These are phyloP conservation scores for Durotheca rogersii DNA, from an alignment of 495 filamentous ascomycete species.

Conservation along the genomic window DNA sequence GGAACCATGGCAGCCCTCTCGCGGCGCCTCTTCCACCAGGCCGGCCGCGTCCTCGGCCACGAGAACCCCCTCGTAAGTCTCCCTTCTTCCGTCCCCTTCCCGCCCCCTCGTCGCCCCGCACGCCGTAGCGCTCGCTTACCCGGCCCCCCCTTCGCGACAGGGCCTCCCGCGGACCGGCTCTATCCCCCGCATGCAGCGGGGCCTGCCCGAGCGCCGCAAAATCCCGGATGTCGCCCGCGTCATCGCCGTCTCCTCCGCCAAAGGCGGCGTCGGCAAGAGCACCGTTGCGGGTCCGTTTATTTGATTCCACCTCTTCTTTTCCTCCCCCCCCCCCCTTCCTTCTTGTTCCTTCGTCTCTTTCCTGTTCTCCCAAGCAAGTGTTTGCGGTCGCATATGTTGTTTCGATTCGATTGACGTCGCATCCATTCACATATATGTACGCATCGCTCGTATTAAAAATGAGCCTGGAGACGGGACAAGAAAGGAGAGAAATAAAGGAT, in stretches of 20 bases:
- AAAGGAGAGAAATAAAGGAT: too few species aligned
- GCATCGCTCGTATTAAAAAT: too few species aligned
- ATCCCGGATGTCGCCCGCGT: constrained; percentile 84
- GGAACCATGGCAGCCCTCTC: constrained; percentile 50
- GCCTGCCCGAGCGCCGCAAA: constrained; percentile 74
- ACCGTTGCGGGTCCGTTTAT: constrained; percentile 77
- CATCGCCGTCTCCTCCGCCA: constrained; percentile 90
- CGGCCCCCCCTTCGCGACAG: constrained; percentile 45
- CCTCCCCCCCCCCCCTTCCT: too few species aligned
- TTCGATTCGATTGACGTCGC: too few species aligned
- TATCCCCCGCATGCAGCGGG: constrained; percentile 78
- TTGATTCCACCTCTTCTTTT: too few species aligned
- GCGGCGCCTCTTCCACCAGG: constrained; percentile 67
- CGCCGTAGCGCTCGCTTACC: too few species aligned
- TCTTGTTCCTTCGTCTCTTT: too few species aligned
- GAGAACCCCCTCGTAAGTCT: constrained; percentile 83
- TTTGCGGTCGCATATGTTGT: too few species aligned
- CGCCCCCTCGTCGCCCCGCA: background rate
- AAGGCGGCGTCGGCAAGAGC: constrained; percentile 94
- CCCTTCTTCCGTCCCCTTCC: too few species aligned
- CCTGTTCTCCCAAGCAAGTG: too few species aligned
- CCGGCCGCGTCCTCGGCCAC: constrained; percentile 65
- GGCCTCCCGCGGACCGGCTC: constrained; percentile 79
- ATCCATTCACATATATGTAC: background rate
- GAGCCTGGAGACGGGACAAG: too few species aligned